These are phyloP conservation scores for Suillus discolor DNA, from an alignment of 768 basidiomycete species.

Conservation along the genomic window DNA sequence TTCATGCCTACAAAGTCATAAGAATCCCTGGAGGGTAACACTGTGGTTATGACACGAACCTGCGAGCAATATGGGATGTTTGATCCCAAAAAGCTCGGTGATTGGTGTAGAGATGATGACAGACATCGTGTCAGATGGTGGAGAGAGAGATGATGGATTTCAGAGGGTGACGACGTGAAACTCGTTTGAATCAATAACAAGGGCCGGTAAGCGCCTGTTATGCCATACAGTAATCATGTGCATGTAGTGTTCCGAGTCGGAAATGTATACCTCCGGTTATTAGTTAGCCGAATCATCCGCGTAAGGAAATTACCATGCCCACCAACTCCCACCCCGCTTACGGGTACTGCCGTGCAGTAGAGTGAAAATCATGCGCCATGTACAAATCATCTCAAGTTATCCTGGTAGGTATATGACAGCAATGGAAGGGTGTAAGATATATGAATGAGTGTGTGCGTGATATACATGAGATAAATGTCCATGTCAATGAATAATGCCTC, in stretches of 20 bases:
- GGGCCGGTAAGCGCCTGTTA: not conserved
- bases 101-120: constrained; percentile 81
- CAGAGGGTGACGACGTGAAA: constrained; percentile 4
- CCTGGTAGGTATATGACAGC: constrained; percentile 28
- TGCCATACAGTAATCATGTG: constrained; percentile 3
- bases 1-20: constrained; percentile 51
- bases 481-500: constrained; percentile 11
- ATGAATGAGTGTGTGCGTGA: constrained; percentile 31
- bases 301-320: too few relatives aligned
- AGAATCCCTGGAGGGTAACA: constrained; percentile 35
- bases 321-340: not conserved
- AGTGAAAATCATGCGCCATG: not conserved
- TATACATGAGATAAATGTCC: constrained; percentile 36
- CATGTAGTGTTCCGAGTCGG: not conserved
- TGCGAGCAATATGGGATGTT: constrained; percentile 86
- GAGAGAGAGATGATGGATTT: not conserved
- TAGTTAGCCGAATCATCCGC: not conserved
- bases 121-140: constrained; percentile 45
- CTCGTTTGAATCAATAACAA: constrained; percentile 10
- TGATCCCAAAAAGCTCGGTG: constrained; percentile 85
- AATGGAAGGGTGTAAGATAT: constrained; percentile 17
- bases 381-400: constrained; percentile 22
- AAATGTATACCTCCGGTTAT: not conserved
- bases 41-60: constrained; percentile 40
- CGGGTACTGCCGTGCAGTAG: not conserved